These are phyloP conservation scores for Crithidia fasciculata DNA, from an alignment of 208 protist genomes.

Conservation along the genomic window DNA sequence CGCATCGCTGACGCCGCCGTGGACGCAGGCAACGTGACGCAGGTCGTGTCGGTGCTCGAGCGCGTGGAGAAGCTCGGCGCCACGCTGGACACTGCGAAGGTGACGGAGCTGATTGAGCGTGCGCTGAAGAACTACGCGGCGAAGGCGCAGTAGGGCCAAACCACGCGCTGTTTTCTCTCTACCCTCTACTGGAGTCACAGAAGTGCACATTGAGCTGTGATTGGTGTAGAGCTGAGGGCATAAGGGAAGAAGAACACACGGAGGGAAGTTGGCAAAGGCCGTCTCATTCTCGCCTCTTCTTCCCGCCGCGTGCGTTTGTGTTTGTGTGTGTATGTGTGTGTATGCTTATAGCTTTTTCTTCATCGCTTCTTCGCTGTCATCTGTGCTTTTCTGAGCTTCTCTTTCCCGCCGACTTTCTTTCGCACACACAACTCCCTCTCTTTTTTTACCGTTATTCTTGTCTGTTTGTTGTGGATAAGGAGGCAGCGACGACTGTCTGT, in stretches of 20 bases:
- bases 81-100: conserved; percentile 49
- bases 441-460: too few species aligned
- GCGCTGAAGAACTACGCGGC: conserved; percentile 62
- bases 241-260: conserved; percentile 23
- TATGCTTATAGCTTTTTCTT: neutral
- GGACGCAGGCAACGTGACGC: conserved; percentile 71
- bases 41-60: conserved; percentile 59
- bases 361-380: neutral
- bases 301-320: neutral
- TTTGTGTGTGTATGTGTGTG: neutral
- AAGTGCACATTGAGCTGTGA: too few species aligned
- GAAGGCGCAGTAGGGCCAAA: conserved; percentile 29
- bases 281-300: neutral
- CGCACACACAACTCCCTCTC: too few species aligned
- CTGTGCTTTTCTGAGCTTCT: too few species aligned
- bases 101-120: conserved; percentile 66
- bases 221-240: too few species aligned
- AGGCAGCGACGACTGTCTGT: too few species aligned
- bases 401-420: too few species aligned
- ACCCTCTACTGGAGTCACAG: too few species aligned
- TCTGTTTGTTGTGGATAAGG: too few species aligned
- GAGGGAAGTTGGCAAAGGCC: neutral
- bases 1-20: conserved; percentile 66
- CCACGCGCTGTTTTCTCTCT: neutral
- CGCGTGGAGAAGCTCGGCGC: conserved; percentile 56